Base-by-base conservation (phyloP, 2,329 filamentous ascomycete species). In the Didymella keratinophila region DNA sequence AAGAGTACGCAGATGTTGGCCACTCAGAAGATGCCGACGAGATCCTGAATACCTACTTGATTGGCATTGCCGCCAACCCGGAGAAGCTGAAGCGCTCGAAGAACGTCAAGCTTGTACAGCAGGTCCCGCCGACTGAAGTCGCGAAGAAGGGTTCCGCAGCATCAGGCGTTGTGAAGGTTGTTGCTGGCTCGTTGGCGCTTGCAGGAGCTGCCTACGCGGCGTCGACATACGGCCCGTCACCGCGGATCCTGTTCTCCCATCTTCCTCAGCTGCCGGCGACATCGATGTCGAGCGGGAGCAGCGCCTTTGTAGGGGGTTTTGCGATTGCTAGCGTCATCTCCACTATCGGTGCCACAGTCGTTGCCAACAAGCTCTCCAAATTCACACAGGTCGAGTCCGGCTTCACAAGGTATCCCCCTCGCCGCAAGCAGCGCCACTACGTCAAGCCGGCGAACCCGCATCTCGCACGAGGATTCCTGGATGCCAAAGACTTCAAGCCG, bases 21-120 rank as follows among this genome's bases (percentile, higher is more conserved):
- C 80, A 82, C 58, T 80, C 78, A 6, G 79, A 81, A 45, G 80
- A 81, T 54, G 79, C 80, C 2, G 58, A 73, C 36, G 79, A 81
- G 36, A 78, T 80, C 21, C 64, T 82, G 58, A 58, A 76, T 28
- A 63, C 65, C 1, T 79, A 74, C 46, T 52, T 76, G 1, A 66
- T 81, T 21, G 63, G 62, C 23, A 60, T 60, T n/a, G 51, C 60
- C 18, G 57, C 48, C 21, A 62, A 62, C 18, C 55, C 50, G 4
- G 58, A 60, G 47, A 62, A 61, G 37, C 23, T 55, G 39, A 65
- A 63, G 43, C 58, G 65, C 45, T 62, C 65, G 10, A 79, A 72
- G 60, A 61, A 71, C 23, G 68, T 75, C 34, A 78, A 76, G 56
- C 66, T 72, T 1, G 74, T 82, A 43, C 74, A 77, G 3, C 77